Base-by-base conservation (phyloP, 768 basidiomycete genomes). In the Pleurotus sapidus region DNA sequence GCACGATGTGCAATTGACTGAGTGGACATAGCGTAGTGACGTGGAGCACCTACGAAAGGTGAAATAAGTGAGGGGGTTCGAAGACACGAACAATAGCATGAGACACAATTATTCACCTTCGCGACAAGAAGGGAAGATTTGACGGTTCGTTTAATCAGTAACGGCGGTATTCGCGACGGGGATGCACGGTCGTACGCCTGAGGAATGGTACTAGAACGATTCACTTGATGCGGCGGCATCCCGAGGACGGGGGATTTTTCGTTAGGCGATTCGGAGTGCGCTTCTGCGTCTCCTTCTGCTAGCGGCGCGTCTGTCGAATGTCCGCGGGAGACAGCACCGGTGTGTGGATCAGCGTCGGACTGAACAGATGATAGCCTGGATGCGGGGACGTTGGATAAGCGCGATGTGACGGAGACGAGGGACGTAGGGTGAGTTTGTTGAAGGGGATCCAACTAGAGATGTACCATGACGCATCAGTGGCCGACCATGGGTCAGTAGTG, bases 21-120 rank as follows among this genome's bases (percentile, higher is more conserved):
- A 53, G 56, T 15, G 59, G 56, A 59, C 71, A 75, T 34, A 71
- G 43, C 3, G 63, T 62, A 3, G 70, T 56, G 11, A 66, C 51
- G 12, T 50, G 66, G 34, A 66, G 27, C 42, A 70, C 55, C 65
- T 67, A 46, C 30, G 11, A n/a, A 38, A 11, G 37, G 39, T 27
- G 15, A 18, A 5, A 5, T 45, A 8, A 48, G 50, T 34, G 23
- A 47, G 11, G 18, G 20, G 1, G 12, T 38, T 24, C 12, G 25
- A 30, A 2, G 0, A 43, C 15, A 20, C 34, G n/a, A 17, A 18
- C 24, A 17, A 24, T n/a, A 7, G 20, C 2, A 40, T n/a, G 27
- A 43, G 14, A 9, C 9, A 54, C 3, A 23, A 18, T 8, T 2
- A 53, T 42, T 11, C 20, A 59, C 60, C 43, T 61, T 61, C 24